These are phyloP conservation scores for Ceratocystis variospora DNA, from an alignment of 2,329 filamentous ascomycete genomes.

Conservation along the genomic window DNA sequence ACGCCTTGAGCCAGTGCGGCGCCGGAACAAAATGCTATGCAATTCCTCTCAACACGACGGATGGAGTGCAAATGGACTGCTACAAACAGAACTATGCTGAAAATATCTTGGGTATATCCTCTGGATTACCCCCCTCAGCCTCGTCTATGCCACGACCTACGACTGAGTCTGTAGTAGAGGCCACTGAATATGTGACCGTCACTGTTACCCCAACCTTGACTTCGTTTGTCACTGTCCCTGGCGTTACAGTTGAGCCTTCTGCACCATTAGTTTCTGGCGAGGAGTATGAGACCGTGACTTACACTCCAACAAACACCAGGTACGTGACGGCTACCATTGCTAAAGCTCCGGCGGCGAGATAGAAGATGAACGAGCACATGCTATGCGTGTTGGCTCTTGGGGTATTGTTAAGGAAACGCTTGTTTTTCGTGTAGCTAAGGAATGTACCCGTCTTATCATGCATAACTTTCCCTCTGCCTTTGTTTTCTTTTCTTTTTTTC, in stretches of 20 bases:
- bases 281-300: constrained; percentile 3
- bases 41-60: constrained; percentile 37
- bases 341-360: background rate
- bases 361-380: background rate
- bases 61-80: constrained; percentile 39
- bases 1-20: constrained; percentile 30
- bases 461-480: no score
- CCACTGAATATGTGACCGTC: constrained; percentile 11
- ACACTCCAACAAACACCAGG: constrained; percentile 7
- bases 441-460: no score
- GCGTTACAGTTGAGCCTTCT: background rate
- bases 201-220: constrained; percentile 19
- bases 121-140: background rate
- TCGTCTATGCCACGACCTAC: background rate
- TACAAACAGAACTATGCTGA: constrained; percentile 30
- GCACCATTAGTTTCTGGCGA: background rate
- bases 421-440: no score
- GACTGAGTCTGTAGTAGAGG: background rate
- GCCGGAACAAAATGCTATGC: constrained; percentile 35
- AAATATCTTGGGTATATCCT: constrained; percentile 29
- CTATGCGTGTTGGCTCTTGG: no score
- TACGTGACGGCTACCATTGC: background rate
- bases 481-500: no score
- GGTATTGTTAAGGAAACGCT: no score
- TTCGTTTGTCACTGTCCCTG: constrained; percentile 9